These are phyloP conservation scores for Aspergillus funiculosus DNA, from an alignment of 495 filamentous ascomycete genomes.

Conservation along the genomic window DNA sequence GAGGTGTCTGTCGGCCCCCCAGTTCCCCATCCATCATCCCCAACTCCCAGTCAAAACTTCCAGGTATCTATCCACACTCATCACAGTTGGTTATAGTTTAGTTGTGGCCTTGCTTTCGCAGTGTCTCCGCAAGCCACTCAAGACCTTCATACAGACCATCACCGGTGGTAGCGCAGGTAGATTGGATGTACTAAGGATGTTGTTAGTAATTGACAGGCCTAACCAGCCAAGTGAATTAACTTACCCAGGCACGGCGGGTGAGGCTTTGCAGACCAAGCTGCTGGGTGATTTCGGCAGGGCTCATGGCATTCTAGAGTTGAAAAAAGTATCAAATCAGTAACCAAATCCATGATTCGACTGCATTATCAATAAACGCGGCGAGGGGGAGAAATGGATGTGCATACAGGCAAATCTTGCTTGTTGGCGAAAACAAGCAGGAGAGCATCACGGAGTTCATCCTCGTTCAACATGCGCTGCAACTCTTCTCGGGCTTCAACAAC, in stretches of 20 bases:
- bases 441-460: constrained; percentile 97
- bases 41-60: constrained; percentile 41
- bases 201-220: neutral
- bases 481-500: constrained; percentile 98
- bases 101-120: constrained; percentile 83
- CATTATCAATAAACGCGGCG: neutral
- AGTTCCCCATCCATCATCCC: constrained; percentile 38
- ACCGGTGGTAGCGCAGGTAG: constrained; percentile 97
- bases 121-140: constrained; percentile 95
- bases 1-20: constrained; percentile 29
- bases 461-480: constrained; percentile 99
- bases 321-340: constrained; percentile 16
- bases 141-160: constrained; percentile 99
- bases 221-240: constrained; percentile 29
- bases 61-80: constrained; percentile 40
- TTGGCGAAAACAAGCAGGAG: constrained; percentile 98
- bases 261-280: constrained; percentile 99
- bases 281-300: constrained; percentile 97
- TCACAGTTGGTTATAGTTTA: constrained; percentile 46
- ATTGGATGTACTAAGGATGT: constrained; percentile 87
- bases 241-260: constrained; percentile 96
- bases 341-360: constrained; percentile 7
- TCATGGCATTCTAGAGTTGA: constrained; percentile 87
- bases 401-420: constrained; percentile 99
- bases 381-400: constrained; percentile 23